Base-by-base conservation (phyloP, 139 green algal genomes). In the Nannochloris sp. region DNA sequence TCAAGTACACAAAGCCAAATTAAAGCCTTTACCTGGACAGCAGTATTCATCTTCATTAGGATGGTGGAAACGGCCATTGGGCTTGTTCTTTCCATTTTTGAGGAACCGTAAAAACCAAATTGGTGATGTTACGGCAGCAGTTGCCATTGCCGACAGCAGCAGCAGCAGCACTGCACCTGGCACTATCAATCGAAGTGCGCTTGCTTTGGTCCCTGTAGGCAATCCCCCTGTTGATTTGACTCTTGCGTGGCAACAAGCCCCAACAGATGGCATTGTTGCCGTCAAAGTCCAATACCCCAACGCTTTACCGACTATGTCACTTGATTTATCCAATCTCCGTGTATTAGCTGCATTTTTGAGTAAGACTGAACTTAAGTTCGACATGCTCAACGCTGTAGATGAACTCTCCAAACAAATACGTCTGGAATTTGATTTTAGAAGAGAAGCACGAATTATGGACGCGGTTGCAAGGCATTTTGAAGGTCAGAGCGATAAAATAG, bases 251-350 rank as follows among this genome's bases (percentile, higher is more conserved):
- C 33, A 58, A 38, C 25, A 63, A 38, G 79, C 76, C 3, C 71
- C 82, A 23, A 65, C 61, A 25, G 65, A 83, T 53, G 87, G 89
- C 6, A 51, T 90, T 25, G 89, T 96, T 19, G 89, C 89, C 4
- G 83, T 96, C 27, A 96, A 96, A 71, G 75, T 96, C 10, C 90
- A 96, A 74, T 96, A 96, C 68, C 87, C 90, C 0, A 72, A 85
- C 37, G 87, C 87, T 0, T 73, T 88, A 62, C 51, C 70, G 19
- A 76, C 76, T n/a, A 96, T 96, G 86, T 65, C 76, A 2, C 13
- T 70, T 30, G 90, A 96, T 64, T 74, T 96, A n/a, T n/a, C 30
- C 45, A 93, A 95, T 77, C 69, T 97, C 4, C 71, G 90, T 3
- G 55, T 69, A 8, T 73, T 69, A 4, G 87, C 87, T 14, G 67